A percentile compares a stretch with the other conserved stretches of the same genome.
Conservation (phyloP, 2,329 filamentous ascomycete genomes). For the Trichoderma guizhouense region DNA sequence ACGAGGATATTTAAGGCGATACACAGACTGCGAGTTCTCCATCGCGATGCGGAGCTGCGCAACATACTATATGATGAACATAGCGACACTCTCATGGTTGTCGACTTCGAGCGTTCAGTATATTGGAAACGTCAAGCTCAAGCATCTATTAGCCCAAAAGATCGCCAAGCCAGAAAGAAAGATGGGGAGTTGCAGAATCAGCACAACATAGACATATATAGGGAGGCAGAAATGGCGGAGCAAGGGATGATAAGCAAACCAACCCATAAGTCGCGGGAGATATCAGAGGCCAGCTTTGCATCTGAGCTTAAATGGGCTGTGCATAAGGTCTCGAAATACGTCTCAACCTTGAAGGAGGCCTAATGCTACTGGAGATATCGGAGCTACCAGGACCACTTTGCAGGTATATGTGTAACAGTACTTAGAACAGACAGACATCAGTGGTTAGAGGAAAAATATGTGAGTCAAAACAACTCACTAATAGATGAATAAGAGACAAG, state of each 20-base stretch:
- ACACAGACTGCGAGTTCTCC: slow-evolving; percentile 25
- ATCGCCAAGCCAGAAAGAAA: neutral
- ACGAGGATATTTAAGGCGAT: slow-evolving; percentile 7
- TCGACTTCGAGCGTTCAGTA: slow-evolving; percentile 27
- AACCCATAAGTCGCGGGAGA: neutral
- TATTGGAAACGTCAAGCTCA: neutral
- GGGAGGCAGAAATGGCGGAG: neutral
- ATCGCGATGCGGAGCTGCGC: slow-evolving; percentile 29
- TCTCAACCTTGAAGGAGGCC: neutral
- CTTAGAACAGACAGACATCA: too few species aligned
- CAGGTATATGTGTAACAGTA: too few species aligned
- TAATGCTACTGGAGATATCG: too few species aligned
- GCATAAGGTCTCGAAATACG: neutral
- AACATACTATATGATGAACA: slow-evolving; percentile 32
- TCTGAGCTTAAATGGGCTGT: neutral
- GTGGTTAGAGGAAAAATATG: too few species aligned
- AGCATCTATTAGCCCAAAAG: neutral
- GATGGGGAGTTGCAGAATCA: neutral
- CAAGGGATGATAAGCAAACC: too few species aligned
- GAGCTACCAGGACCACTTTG: too few species aligned
- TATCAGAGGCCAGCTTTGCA: neutral
- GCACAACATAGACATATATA: neutral
- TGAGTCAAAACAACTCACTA: too few species aligned
- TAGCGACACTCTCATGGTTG: slow-evolving; percentile 27
- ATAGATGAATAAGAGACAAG: too few species aligned